A percentile compares a stretch with the other conserved stretches of the same genome.
These are phyloP conservation scores for Pyrenula massariospora DNA, from an alignment of 495 filamentous ascomycete genomes.

Conservation along the genomic window DNA sequence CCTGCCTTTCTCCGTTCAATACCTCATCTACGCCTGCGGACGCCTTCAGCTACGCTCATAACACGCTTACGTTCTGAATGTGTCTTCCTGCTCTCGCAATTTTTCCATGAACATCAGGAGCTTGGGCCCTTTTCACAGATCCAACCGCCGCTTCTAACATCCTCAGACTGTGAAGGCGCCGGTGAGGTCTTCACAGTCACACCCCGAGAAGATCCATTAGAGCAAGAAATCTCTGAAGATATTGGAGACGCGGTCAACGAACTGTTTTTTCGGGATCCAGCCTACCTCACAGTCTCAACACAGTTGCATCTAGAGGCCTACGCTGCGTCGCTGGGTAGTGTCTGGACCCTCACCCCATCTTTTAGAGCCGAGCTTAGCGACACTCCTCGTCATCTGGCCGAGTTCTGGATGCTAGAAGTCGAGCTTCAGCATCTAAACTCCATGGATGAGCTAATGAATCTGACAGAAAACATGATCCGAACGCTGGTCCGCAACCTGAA, in stretches of 20 bases:
- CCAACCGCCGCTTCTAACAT: slow-evolving; percentile 88
- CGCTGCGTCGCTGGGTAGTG: slow-evolving; percentile 74
- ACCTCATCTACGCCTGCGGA: slow-evolving; percentile 79
- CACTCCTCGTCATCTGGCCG: slow-evolving; percentile 85
- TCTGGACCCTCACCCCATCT: slow-evolving; percentile 88
- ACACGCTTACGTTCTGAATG: slow-evolving; percentile 82
- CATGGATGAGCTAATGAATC: slow-evolving; percentile 56
- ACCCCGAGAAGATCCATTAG: slow-evolving; percentile 15
- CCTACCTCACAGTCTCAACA: slow-evolving; percentile 90
- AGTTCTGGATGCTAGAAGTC: slow-evolving; percentile 98
- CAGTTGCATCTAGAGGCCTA: slow-evolving; percentile 93
- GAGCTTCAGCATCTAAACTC: slow-evolving; percentile 70
- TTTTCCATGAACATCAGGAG: slow-evolving; percentile 27
- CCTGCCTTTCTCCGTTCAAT: slow-evolving; percentile 79
- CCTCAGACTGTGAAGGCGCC: slow-evolving; percentile 94
- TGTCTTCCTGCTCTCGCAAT: slow-evolving; percentile 46
- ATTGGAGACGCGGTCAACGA: slow-evolving; percentile 13
- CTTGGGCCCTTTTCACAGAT: slow-evolving; percentile 64
- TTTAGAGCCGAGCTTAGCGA: slow-evolving; percentile 94
- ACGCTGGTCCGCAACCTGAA: slow-evolving; percentile 44
- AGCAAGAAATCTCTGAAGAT: slow-evolving; percentile 12
- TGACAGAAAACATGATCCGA: slow-evolving; percentile 68
- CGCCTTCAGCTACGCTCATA: slow-evolving; percentile 67
- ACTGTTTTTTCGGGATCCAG: slow-evolving; percentile 73
- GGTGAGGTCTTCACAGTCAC: slow-evolving; percentile 84